Base-by-base conservation (phyloP, 352 stramenopile species). In the Phytophthora nicotianae region DNA sequence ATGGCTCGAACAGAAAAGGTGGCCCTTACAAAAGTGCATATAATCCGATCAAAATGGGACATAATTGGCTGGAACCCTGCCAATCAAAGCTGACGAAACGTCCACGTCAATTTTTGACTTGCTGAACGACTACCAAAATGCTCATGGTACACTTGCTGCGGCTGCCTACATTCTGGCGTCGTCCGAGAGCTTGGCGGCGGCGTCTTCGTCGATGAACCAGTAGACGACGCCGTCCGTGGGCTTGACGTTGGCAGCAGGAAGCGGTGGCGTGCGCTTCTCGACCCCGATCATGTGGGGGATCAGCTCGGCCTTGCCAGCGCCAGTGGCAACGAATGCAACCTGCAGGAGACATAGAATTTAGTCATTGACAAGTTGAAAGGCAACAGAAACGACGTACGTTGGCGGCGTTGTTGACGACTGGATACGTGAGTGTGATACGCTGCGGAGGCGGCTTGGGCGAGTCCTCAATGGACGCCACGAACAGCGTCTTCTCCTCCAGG, bases 391-490 rank as follows among this genome's bases (percentile, higher is more conserved):
- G 43, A 76, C 75, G 38, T 87, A 94, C 86, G 32, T 84, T 66
- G 14, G 76, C 83, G 45, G 93, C 89, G 47, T 93, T 90, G 73
- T 98, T 98, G 29, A 99, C 77, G 26, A 98, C 87, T 9, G 90
- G 91, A 58, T 98, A 98, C 7, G 97, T 99, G 19, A 99, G 81
- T 16, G 97, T 99, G 65, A 99, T 99, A 55, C 97, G 91, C 66
- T 96, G 75, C 8, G 95, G 85, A 33, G 97, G 97, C 7, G 96
- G 97, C 83, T 99, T 99, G 17, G 97, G 97, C 24, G 97, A 99
- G 81, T 99, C 96, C 19, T 92, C 74, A 72, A 99, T 98, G n/a
- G 85, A 86, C 14, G 92, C 90, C 16, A 99, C 96, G 29, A 93
- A 91, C 24, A 86, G 68, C 50, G 68, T 72, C 14, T 74, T 72